These are phyloP conservation scores for Monosporascus sp. DNA, from an alignment of 2,329 filamentous ascomycete genomes.

Conservation along the genomic window DNA sequence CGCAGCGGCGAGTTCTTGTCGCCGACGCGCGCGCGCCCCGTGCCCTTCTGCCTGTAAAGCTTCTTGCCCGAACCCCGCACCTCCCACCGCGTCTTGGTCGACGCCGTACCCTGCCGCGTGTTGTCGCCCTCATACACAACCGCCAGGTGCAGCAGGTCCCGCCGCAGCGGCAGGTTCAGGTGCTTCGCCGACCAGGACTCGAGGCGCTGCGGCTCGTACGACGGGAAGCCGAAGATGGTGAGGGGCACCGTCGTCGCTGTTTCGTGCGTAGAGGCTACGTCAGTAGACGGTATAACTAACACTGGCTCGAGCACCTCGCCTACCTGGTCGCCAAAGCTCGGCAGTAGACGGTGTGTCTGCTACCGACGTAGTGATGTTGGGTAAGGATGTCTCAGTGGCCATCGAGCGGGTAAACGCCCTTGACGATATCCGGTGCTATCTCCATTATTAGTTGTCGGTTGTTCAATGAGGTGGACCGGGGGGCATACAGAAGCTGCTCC, in stretches of 20 bases:
- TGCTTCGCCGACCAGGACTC: conserved; percentile 75
- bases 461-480: not conserved
- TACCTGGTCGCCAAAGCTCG: conserved; percentile 40
- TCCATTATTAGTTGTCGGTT: conserved; percentile 2
- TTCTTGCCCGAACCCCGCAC: conserved; percentile 81
- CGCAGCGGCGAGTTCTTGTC: conserved; percentile 76
- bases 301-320: conserved; percentile 3
- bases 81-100: conserved; percentile 73
- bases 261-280: not conserved
- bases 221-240: conserved; percentile 86
- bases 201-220: conserved; percentile 75
- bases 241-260: conserved; percentile 61
- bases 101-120: conserved; percentile 81
- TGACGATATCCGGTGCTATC: conserved; percentile 21
- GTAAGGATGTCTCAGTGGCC: conserved; percentile 46
- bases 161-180: conserved; percentile 78
- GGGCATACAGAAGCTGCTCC: conserved; percentile 24
- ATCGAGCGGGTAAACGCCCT: conserved; percentile 45
- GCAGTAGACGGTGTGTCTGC: conserved; percentile 26
- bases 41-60: conserved; percentile 80
- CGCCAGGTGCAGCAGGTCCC: conserved; percentile 88
- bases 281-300: no score
- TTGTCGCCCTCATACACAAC: conserved; percentile 89
- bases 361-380: conserved; percentile 30
- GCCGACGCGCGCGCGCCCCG: conserved; percentile 72